Percentiles rank a stretch among this genome's conserved stretches.
phyloP scores from a whole-genome alignment of 345 rosid species.

The Eucalyptus virginea region DNA sequence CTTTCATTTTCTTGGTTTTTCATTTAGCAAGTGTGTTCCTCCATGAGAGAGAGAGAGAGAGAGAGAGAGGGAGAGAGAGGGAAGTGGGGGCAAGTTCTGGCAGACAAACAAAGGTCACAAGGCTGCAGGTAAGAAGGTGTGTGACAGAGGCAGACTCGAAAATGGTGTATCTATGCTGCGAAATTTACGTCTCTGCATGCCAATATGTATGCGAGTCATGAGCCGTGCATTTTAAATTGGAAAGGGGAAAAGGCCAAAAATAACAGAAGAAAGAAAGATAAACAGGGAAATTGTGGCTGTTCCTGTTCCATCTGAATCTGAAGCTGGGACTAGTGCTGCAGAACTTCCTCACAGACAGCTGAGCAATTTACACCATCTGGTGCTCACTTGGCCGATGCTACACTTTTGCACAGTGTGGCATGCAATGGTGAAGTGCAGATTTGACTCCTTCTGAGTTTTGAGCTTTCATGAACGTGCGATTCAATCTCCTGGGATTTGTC shows the following conservation, averaged over 20 bases:
- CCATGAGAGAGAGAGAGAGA: background rate
- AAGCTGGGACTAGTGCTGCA: background rate
- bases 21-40: background rate
- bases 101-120: background rate
- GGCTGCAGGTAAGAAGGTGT: background rate
- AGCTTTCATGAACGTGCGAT: background rate
- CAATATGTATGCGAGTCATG: background rate
- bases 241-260: background rate
- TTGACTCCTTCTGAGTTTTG: background rate
- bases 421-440: background rate
- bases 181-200: background rate
- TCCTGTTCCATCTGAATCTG: background rate
- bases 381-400: background rate
- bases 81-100: background rate
- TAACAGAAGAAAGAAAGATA: background rate
- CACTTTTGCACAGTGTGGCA: background rate
- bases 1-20: background rate
- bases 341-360: background rate
- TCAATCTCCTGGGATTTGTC: background rate
- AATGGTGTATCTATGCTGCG: background rate
- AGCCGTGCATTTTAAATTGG: background rate
- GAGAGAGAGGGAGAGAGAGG: background rate
- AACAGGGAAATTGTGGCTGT: background rate
- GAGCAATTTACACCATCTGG: background rate
- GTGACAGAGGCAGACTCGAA: background rate